Evolutionary conservation across 768 basidiomycete species (phyloP).

Genomic region (Pleurotus platypus): DNA sequence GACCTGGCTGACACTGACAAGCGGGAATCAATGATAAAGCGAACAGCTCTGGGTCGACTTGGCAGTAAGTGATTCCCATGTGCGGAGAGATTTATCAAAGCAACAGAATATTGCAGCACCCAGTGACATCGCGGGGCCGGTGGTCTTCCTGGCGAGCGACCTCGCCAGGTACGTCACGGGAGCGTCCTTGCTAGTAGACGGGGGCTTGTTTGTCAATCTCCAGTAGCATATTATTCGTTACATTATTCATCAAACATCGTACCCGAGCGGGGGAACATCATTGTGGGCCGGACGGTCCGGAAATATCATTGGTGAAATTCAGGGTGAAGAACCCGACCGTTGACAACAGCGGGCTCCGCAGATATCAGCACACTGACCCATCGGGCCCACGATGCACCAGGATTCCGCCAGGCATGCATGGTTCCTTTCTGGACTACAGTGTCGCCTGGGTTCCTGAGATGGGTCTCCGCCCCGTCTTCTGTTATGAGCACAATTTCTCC

Average conservation of each 20-base stretch:
- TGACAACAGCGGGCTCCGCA: conserved; percentile 48
- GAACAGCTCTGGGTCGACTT: conserved; percentile 64
- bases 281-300: conserved; percentile 3
- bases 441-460: conserved; percentile 52
- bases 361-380: conserved; percentile 53
- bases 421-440: conserved; percentile 55
- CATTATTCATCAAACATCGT: no score
- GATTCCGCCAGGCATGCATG: conserved; percentile 62
- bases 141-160: conserved; percentile 71
- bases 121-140: conserved; percentile 72
- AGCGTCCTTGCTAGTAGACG: conserved; percentile 63
- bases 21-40: conserved; percentile 56
- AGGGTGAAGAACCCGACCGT: conserved; percentile 37
- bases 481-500: conserved; percentile 54
- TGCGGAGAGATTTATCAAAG: background rate
- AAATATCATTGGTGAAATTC: conserved; percentile 15
- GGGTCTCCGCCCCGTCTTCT: conserved; percentile 52
- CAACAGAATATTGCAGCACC: conserved; percentile 34
- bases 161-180: conserved; percentile 70
- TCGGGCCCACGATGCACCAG: conserved; percentile 44
- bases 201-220: conserved; percentile 72
- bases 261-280: background rate
- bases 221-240: conserved; percentile 34
- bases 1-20: conserved; percentile 61
- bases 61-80: conserved; percentile 38